A percentile compares a stretch with the other conserved stretches of the same genome.
Evolutionary conservation across 176 grass and related monocot genomes (phyloP).

Genomic region (Guadua angustifolia): DNA sequence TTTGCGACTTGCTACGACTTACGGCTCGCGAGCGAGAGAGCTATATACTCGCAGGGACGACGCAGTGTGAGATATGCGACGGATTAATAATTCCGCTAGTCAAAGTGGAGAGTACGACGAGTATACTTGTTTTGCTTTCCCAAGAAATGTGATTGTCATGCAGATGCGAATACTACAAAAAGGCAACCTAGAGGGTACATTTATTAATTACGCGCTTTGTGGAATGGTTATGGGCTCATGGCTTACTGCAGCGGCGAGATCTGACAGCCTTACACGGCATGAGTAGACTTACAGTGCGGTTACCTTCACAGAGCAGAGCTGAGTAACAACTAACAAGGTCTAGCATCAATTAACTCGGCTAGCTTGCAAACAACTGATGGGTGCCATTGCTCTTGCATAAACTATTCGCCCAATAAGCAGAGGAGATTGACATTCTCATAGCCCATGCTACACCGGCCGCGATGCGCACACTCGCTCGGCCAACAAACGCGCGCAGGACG

Average conservation of each 20-base stretch:
- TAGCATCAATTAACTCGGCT: neutral
- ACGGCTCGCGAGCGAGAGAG: neutral
- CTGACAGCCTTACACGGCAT: neutral
- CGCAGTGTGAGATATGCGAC: neutral
- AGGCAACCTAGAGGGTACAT: neutral
- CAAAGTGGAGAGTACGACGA: slow-evolving; percentile 2
- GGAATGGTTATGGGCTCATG: slow-evolving; percentile 19
- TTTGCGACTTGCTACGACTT: slow-evolving; percentile 13
- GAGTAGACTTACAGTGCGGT: too few species aligned
- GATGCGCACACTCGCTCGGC: neutral
- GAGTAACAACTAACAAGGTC: neutral
- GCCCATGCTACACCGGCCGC: neutral
- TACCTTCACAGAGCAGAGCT: neutral
- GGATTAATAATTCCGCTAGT: slow-evolving; percentile 3
- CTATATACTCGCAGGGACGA: slow-evolving; percentile 27
- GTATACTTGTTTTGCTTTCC: slow-evolving; percentile 33
- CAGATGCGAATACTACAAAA: neutral
- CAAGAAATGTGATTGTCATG: slow-evolving; percentile 44
- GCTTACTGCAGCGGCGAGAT: neutral
- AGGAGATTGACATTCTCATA: too few species aligned
- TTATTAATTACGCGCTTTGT: slow-evolving; percentile 1
- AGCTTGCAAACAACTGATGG: neutral
- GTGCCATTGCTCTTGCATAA: too few species aligned
- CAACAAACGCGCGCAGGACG: neutral
- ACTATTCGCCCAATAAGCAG: too few species aligned